Evolutionary conservation across 768 basidiomycete genomes (phyloP).

Genomic region (Naganishia vishniacii): DNA sequence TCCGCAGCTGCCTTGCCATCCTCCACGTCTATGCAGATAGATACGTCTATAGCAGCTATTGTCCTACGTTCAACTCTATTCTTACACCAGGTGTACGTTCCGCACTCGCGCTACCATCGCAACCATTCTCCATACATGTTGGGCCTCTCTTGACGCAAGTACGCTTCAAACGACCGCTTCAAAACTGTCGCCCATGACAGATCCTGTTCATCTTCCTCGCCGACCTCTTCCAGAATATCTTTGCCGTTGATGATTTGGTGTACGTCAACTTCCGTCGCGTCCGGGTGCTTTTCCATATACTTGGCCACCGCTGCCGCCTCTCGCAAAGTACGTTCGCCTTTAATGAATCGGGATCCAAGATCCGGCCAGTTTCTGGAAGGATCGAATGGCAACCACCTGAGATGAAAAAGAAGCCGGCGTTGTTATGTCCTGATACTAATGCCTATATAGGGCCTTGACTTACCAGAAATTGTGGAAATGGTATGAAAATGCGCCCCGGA

Average conservation of each 20-base stretch:
- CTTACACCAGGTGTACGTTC: neutral
- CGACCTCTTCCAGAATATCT: constrained; percentile 14
- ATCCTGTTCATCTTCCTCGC: constrained; percentile 42
- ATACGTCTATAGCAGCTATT: too few species aligned
- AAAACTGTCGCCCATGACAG: constrained; percentile 78
- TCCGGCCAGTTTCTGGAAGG: constrained; percentile 91
- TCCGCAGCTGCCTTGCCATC: too few species aligned
- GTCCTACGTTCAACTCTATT: too few species aligned
- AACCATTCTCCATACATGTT: constrained; percentile 91
- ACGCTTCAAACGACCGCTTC: constrained; percentile 91
- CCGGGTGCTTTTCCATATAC: constrained; percentile 17
- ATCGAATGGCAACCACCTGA: constrained; percentile 95
- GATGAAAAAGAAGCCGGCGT: neutral
- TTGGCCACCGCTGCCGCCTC: constrained; percentile 38
- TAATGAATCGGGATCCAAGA: constrained; percentile 70
- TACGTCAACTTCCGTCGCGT: constrained; percentile 20
- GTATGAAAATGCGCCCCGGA: constrained; percentile 85
- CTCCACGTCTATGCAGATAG: too few species aligned
- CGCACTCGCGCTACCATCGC: constrained; percentile 51
- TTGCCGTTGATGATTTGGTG: neutral
- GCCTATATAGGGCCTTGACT: too few species aligned
- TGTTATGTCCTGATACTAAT: too few species aligned
- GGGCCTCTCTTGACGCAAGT: constrained; percentile 79
- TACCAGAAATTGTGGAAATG: constrained; percentile 68
- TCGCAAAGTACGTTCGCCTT: constrained; percentile 67